Percentiles rank a stretch among this genome's conserved stretches.
These are phyloP conservation scores for Hippophae rhamnoides DNA, from an alignment of 306 rosid species.

Conservation along the genomic window DNA sequence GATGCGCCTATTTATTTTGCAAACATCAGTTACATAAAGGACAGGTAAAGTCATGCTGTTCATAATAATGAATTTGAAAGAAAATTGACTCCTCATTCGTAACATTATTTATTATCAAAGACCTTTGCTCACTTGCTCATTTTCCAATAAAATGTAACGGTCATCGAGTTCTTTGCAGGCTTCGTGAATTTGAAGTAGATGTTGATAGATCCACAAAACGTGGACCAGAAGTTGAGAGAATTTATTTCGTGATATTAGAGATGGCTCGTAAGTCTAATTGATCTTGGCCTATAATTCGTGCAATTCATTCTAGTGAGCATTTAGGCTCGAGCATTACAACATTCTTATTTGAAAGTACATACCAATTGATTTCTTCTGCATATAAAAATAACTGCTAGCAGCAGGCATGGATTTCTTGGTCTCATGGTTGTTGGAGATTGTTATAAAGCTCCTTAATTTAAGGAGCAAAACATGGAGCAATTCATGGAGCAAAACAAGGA, in stretches of 20 bases:
- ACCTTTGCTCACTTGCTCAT: slow-evolving; percentile 10
- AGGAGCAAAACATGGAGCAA: too few relatives aligned
- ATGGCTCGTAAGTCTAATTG: slow-evolving; percentile 79
- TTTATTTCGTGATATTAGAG: slow-evolving; percentile 82
- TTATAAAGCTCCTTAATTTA: too few relatives aligned
- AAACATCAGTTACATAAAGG: slow-evolving; percentile 76
- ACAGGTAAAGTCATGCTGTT: slow-evolving; percentile 45
- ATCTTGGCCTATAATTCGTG: not conserved
- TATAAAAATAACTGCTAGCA: too few relatives aligned
- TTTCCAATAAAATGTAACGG: slow-evolving; percentile 9
- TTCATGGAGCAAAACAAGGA: too few relatives aligned
- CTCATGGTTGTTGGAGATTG: too few relatives aligned
- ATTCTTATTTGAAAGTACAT: too few relatives aligned
- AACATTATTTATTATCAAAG: not conserved
- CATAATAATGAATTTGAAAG: not conserved
- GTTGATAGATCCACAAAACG: slow-evolving; percentile 57
- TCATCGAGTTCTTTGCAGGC: slow-evolving; percentile 39
- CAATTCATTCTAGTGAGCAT: not conserved
- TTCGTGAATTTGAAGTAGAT: slow-evolving; percentile 81
- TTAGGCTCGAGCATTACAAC: not conserved
- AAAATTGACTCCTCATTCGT: slow-evolving; percentile 3
- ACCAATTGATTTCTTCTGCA: too few relatives aligned
- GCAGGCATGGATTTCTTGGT: too few relatives aligned
- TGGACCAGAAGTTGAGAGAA: slow-evolving; percentile 90
- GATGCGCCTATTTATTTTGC: slow-evolving; percentile 98